Base-by-base conservation (phyloP, 441 rosid genomes). In the Lepidium campestre region DNA sequence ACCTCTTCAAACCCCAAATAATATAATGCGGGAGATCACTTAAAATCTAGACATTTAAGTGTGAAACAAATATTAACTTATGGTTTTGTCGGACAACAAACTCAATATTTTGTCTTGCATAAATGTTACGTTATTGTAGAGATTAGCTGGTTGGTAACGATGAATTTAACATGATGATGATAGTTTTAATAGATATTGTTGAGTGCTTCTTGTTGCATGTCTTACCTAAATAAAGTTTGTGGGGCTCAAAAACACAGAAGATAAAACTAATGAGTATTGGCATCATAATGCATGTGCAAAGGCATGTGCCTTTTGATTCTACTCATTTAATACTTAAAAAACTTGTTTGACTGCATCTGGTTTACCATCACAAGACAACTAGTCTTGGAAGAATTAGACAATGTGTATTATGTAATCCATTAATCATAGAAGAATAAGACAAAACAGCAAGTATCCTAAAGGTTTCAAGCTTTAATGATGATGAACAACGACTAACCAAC, bases 261-360 rank as follows among this genome's bases (percentile, higher is more conserved):
- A 50, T 49, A 49, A 29, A 55, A 47, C 45, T 29, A 46, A 29
- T 8, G 54, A 48, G 12, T 58, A 19, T 32, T 47, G 41, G 73
- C 55, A 68, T 62, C 66, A 49, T 74, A 39, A 60, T 68, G 66
- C 78, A 74, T 74, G 77, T 74, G 77, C 70, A 62, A 74, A 62
- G 69, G 40, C 77, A 67, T 73, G 74, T 74, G 73, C 48, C 77
- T 55, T 61, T 54, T 55, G 69, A 67, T 67, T 60, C 67, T 48
- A 39, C 15, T 67, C 65, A 55, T 54, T 62, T 46, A 54, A 39
- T 55, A 61, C 77, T 45, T 18, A 57, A 45, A 27, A 73, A 67
- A 54, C 68, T 40, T 55, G 72, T 73, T 29, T 73, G 73, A 73
- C 72, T 73, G 63, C 64, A 46, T 62, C 64, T 62, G 41, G 52